Evolutionary conservation across 2,329 filamentous ascomycete genomes (phyloP).

Genomic region (Colletotrichum simmondsii): DNA sequence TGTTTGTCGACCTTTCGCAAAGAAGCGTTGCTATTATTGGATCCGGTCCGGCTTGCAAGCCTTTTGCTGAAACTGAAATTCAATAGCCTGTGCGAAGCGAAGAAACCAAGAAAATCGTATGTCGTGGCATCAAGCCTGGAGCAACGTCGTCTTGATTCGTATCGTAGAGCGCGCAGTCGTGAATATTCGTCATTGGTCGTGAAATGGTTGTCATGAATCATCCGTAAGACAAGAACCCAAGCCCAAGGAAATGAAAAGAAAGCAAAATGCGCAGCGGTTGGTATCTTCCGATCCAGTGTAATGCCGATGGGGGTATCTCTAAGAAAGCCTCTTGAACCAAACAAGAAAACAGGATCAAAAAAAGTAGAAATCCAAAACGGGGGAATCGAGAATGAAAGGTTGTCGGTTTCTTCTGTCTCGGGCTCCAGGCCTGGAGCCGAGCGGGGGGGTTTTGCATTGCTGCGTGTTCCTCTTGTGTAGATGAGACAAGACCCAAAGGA

Average conservation of each 20-base stretch:
- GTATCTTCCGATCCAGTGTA: slow-evolving; percentile 40
- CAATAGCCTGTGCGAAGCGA: slow-evolving; percentile 36
- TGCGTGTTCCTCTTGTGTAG: slow-evolving; percentile 70
- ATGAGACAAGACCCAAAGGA: slow-evolving; percentile 43
- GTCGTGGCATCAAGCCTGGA: slow-evolving; percentile 47
- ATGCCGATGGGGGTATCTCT: slow-evolving; percentile 50
- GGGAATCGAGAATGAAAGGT: slow-evolving; percentile 53
- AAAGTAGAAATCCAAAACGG: slow-evolving; percentile 43
- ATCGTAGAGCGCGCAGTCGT: slow-evolving; percentile 42
- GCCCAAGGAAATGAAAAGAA: slow-evolving; percentile 48
- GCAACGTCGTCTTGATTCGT: slow-evolving; percentile 41
- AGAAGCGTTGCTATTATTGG: slow-evolving; percentile 36
- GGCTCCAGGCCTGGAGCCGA: slow-evolving; percentile 51
- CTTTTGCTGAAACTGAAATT: slow-evolving; percentile 33
- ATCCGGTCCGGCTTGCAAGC: slow-evolving; percentile 43
- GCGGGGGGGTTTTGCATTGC: slow-evolving; percentile 66
- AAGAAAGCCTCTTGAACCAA: slow-evolving; percentile 55
- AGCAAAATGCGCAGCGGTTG: slow-evolving; percentile 48
- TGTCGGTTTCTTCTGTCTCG: slow-evolving; percentile 57
- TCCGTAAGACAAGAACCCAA: slow-evolving; percentile 57
- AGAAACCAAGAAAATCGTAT: slow-evolving; percentile 26
- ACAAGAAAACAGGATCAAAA: slow-evolving; percentile 42
- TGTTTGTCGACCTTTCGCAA: slow-evolving; percentile 42
- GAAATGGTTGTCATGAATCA: slow-evolving; percentile 58
- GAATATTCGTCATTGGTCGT: slow-evolving; percentile 50